These are phyloP conservation scores for Thielaviopsis euricoi DNA, from an alignment of 2,329 filamentous ascomycete species.

Conservation along the genomic window DNA sequence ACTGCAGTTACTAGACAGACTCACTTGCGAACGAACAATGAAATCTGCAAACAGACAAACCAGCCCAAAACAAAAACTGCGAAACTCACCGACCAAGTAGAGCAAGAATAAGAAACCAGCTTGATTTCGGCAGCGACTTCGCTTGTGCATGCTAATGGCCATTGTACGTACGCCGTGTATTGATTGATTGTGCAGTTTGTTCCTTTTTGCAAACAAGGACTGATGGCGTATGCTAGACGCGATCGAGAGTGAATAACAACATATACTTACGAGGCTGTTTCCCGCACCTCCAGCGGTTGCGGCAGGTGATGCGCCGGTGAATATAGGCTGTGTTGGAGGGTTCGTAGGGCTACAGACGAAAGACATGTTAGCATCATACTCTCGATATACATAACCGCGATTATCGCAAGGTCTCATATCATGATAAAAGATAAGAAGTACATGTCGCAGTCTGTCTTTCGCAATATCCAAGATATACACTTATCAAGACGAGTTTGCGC, in stretches of 20 bases:
- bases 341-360: conserved; percentile 9
- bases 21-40: background rate
- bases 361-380: background rate
- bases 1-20: background rate
- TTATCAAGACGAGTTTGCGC: background rate
- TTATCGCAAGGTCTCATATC: background rate
- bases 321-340: conserved; percentile 11
- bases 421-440: background rate
- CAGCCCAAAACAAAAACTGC: background rate
- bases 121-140: background rate
- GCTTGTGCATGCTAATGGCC: background rate
- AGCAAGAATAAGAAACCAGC: too few relatives aligned
- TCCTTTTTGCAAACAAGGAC: too few relatives aligned
- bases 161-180: too few relatives aligned
- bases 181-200: background rate
- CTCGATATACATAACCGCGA: background rate
- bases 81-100: too few relatives aligned
- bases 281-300: conserved; percentile 17
- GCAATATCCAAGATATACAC: background rate
- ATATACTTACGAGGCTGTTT: conserved; percentile 18
- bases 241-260: too few relatives aligned
- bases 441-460: background rate
- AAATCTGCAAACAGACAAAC: background rate
- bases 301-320: conserved; percentile 18
- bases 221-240: too few relatives aligned